Evolutionary conservation across 2,329 filamentous ascomycete genomes (phyloP), one percentile per base, ranked within the genome.

Genomic region (Claviceps monticola): DNA sequence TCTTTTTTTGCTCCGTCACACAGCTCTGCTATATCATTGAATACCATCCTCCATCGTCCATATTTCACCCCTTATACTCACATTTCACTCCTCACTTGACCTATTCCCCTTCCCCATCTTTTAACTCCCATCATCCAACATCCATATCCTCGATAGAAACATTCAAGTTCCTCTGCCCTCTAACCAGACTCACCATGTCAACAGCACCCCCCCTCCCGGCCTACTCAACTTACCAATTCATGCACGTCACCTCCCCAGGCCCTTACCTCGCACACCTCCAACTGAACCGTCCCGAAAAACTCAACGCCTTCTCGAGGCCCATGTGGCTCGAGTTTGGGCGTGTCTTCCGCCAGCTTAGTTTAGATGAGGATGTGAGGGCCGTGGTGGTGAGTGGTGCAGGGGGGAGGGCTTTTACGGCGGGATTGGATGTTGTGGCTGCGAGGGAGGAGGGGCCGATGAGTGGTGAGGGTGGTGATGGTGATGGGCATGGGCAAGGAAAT

Each of bases 251-350:
- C n/a, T 82, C 81, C 43, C 87, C 89, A 0, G 62, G 71, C 39
- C 76, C 83, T 61, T 82, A 82, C 71, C 83, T 96, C 48, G 86
- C 83, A n/a, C 88, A 95, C 65, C 85, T 97, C 54, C 84, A 96
- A 69, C 95, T 95, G 70, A 90, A 94, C 72, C 80, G 90, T 1
- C 81, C 90, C 1, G 68, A 80, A 58, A 95, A 95, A 72, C 73
- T 96, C 66, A 97, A 97, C 67, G 82, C 90, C 57, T 96, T 95
- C 67, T 77, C 81, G 58, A 82, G 88, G 65, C 71, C 79, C 51
- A 91, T 96, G 82, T 96, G 90, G 88, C 72, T 83, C 50, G 88
- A 95, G 71, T 75, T 95, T 56, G 79, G 82, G 51, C 62, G 67
- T 13, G 74, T 94, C 58, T 93, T 97, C 72, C 68, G 72, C 52